Evolutionary conservation across 2,329 filamentous ascomycete species (phyloP).

Genomic region (Curvularia lunata): DNA sequence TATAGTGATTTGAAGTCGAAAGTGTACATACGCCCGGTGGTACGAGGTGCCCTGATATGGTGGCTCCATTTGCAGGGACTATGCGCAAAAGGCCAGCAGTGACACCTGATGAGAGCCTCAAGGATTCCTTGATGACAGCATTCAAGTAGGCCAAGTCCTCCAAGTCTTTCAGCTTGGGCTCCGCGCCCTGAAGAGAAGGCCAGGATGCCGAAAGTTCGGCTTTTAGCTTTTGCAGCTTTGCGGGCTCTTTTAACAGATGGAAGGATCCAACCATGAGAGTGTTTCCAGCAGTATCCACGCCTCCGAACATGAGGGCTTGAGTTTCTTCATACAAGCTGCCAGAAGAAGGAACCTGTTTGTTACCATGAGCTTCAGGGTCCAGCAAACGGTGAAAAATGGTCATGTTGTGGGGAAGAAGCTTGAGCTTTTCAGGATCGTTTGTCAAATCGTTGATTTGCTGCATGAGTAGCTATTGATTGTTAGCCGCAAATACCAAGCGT

Average conservation of each 20-base stretch:
- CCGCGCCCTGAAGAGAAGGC: conserved; percentile 39
- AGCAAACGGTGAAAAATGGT: conserved; percentile 50
- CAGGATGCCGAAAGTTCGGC: conserved; percentile 49
- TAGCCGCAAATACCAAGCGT: neutral
- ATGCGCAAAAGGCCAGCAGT: conserved; percentile 33
- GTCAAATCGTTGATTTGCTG: conserved; percentile 43
- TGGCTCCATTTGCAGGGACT: conserved; percentile 31
- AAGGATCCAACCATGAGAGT: conserved; percentile 52
- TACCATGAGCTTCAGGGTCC: conserved; percentile 42
- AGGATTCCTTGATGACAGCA: conserved; percentile 51
- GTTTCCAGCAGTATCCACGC: conserved; percentile 54
- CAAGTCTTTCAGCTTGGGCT: conserved; percentile 43
- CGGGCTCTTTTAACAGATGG: conserved; percentile 48
- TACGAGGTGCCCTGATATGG: conserved; percentile 26
- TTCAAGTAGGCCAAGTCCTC: conserved; percentile 46
- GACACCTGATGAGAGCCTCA: conserved; percentile 48
- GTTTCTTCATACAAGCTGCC: conserved; percentile 54
- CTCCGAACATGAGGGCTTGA: conserved; percentile 56
- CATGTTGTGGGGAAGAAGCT: conserved; percentile 44
- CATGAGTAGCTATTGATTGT: conserved; percentile 32
- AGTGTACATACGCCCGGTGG: conserved; percentile 29
- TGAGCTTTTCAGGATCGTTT: conserved; percentile 38
- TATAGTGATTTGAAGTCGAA: neutral
- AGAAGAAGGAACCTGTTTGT: conserved; percentile 39
- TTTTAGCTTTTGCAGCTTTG: conserved; percentile 45